Evolutionary conservation across 1,139 yeast genomes (phyloP).

Genomic region (Candida labiduridarum): DNA sequence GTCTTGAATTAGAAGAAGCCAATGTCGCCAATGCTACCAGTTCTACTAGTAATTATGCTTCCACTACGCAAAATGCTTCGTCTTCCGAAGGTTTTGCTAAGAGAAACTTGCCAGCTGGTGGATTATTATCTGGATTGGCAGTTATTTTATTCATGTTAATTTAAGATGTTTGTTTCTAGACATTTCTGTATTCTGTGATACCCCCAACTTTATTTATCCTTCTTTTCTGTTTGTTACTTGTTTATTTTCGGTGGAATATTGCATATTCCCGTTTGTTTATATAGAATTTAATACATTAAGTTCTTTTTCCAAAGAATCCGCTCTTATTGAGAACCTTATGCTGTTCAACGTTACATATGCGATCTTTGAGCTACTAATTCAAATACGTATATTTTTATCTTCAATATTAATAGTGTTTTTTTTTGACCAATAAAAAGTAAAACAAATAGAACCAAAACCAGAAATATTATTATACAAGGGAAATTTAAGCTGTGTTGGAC

Average conservation of each 20-base stretch:
- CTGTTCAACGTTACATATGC: neutral
- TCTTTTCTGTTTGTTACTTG: neutral
- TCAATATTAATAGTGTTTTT: neutral
- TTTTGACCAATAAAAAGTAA: neutral
- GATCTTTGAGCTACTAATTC: neutral
- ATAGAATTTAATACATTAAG: constrained; percentile 1
- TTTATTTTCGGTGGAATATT: constrained; percentile 1
- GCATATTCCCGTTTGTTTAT: neutral
- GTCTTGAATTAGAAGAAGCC: neutral
- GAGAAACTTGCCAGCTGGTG: constrained; percentile 1
- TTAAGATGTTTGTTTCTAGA: neutral
- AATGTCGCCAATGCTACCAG: neutral
- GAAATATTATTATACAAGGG: constrained; percentile 1
- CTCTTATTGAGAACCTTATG: too few relatives aligned
- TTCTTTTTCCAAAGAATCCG: neutral
- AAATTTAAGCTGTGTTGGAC: neutral
- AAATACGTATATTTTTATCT: constrained; percentile 1
- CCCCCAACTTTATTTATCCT: neutral
- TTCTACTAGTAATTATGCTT: neutral
- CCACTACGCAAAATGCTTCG: neutral
- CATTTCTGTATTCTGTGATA: neutral
- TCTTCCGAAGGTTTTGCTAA: neutral
- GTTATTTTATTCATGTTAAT: neutral
- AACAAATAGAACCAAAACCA: constrained; percentile 2
- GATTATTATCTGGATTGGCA: neutral